phyloP scores from a whole-genome alignment of 495 filamentous ascomycete species.

The Trichodelitschia bisporula region DNA sequence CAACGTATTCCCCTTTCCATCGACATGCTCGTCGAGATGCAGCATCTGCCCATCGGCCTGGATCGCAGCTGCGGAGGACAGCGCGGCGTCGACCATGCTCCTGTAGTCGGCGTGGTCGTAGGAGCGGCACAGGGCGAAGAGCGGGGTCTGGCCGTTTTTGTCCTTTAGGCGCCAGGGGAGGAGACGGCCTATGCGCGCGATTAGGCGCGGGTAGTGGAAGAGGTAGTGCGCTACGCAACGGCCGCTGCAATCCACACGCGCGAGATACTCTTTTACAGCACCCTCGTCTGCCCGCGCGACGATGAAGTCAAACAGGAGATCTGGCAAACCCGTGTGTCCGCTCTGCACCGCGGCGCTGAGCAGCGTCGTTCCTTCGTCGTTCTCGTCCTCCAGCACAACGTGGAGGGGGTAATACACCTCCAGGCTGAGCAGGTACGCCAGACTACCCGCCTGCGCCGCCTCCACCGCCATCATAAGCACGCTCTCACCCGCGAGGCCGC shows the following conservation, averaged over 20 bases:
- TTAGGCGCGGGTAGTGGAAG: slow-evolving; percentile 72
- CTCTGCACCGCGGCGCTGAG: slow-evolving; percentile 87
- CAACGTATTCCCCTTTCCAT: slow-evolving; percentile 78
- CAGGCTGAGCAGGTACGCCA: slow-evolving; percentile 58
- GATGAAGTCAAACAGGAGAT: slow-evolving; percentile 46
- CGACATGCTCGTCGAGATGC: slow-evolving; percentile 81
- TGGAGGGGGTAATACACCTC: slow-evolving; percentile 43
- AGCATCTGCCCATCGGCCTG: slow-evolving; percentile 60
- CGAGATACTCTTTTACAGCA: slow-evolving; percentile 40
- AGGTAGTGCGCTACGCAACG: slow-evolving; percentile 84
- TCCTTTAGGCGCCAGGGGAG: slow-evolving; percentile 80
- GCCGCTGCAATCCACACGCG: slow-evolving; percentile 55
- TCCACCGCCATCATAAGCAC: slow-evolving; percentile 94
- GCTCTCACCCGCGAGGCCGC: slow-evolving; percentile 60
- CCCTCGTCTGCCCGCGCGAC: slow-evolving; percentile 25
- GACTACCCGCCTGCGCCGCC: slow-evolving; percentile 35
- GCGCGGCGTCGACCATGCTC: slow-evolving; percentile 57
- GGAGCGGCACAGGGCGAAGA: slow-evolving; percentile 82
- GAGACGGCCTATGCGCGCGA: slow-evolving; percentile 43
- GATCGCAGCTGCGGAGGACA: slow-evolving; percentile 43
- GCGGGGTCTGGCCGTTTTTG: slow-evolving; percentile 85
- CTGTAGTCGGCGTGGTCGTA: slow-evolving; percentile 83
- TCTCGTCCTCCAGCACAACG: slow-evolving; percentile 53
- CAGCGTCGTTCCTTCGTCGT: slow-evolving; percentile 72
- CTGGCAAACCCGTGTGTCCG: slow-evolving; percentile 46